Base-by-base conservation (phyloP, 1,139 yeast species). In the Yamadazyma spencermartinsiae region DNA sequence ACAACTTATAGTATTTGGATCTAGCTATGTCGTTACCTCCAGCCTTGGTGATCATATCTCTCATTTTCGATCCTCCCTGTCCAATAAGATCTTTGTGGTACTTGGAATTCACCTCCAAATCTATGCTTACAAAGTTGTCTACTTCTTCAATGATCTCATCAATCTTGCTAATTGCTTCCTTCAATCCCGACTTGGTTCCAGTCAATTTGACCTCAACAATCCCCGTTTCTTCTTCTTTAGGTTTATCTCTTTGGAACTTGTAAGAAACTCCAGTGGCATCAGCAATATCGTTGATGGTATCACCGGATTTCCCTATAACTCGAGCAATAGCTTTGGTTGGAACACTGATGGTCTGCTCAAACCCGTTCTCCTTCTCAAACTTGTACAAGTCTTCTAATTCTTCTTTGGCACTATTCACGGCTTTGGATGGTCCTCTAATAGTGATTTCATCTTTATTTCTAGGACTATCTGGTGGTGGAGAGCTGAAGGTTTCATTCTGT, bases 271-370 rank as follows among this genome's bases (percentile, higher is more conserved):
- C 95, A 39, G 84, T 74, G 35, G 82, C 87, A 48, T 83, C 94
- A 50, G 88, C 80, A 43, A 94, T 82, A 56, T 86, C 89, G 46
- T 82, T 86, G 53, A 94, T 86, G 42, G 76, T 79, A 49, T 86
- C 94, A 60, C 98, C 98, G 43, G 76, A 72, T 55, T 85, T 87
- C 55, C 98, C 98, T 58, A 94, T 89, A 41, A 94, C 82, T 58
- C 90, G 76, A 13, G 97, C 74, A 45, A 90, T 75, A 16, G 90
- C 84, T 49, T 75, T 79, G 32, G 74, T 62, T 33, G 97, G 95
- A 39, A 94, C 82, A 36, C 68, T 62, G 37, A 92, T 56, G 15
- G 68, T 64, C 51, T 80, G 75, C 44, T 78, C 74, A 64, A 80
- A 79, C 19, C 96, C 92, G 57, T 90, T 88, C 52, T 87, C 96